Conservation (phyloP, 2,329 filamentous ascomycete species). For the Karstenula rhodostoma region DNA sequence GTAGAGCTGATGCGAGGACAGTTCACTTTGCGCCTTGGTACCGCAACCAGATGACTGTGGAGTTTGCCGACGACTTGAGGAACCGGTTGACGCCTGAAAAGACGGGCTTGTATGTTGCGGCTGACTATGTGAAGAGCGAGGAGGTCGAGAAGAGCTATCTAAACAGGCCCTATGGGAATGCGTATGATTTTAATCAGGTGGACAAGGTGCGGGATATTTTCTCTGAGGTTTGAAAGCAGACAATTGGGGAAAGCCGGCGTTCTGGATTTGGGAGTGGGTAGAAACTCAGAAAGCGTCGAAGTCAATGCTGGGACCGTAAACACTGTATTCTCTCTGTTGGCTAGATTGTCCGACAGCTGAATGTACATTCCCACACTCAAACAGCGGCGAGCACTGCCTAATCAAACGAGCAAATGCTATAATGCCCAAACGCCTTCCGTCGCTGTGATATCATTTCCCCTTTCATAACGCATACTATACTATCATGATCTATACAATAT, state of each 20-base stretch:
- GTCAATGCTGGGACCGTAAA: too few relatives aligned
- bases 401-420: not conserved
- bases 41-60: slow-evolving; percentile 65
- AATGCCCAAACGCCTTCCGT: not conserved
- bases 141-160: slow-evolving; percentile 60
- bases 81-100: slow-evolving; percentile 54
- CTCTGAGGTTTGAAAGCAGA: slow-evolving; percentile 17
- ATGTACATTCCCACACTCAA: too few relatives aligned
- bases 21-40: slow-evolving; percentile 67
- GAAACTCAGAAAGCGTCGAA: too few relatives aligned
- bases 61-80: slow-evolving; percentile 61
- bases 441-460: not conserved
- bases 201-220: slow-evolving; percentile 38
- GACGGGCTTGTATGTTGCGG: slow-evolving; percentile 58
- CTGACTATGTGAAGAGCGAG: slow-evolving; percentile 57
- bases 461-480: not conserved
- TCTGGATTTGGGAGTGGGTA: too few relatives aligned
- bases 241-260: too few relatives aligned
- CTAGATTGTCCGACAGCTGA: too few relatives aligned
- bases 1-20: slow-evolving; percentile 7
- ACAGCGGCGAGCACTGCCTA: not conserved
- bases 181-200: slow-evolving; percentile 67
- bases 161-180: slow-evolving; percentile 66
- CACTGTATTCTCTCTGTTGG: too few relatives aligned
- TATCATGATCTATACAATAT: slow-evolving; percentile 41